Evolutionary conservation across 352 stramenopile species (phyloP).

Genomic region (Blastocystis sp.): DNA sequence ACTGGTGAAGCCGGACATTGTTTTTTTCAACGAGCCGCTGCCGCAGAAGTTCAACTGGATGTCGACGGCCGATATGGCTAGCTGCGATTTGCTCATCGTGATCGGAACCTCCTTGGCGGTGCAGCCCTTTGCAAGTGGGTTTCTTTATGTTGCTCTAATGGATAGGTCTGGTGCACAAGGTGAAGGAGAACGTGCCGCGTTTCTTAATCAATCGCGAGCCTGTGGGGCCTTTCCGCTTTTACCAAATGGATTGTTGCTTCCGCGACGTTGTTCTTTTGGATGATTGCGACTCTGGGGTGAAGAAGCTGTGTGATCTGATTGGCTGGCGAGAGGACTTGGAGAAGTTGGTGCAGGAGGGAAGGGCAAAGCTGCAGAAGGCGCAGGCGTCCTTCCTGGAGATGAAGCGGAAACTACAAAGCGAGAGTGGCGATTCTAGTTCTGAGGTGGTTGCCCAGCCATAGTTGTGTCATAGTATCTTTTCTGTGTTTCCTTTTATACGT

Average conservation of each 20-base stretch:
- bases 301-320: conserved; percentile 76
- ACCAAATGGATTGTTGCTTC: conserved; percentile 76
- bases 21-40: conserved; percentile 92
- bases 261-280: conserved; percentile 79
- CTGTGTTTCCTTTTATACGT: neutral
- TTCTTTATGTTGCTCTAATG: neutral
- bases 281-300: conserved; percentile 79
- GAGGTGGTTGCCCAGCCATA: conserved; percentile 12
- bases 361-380: conserved; percentile 32
- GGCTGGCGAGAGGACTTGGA: conserved; percentile 73
- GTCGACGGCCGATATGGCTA: conserved; percentile 78
- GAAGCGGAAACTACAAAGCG: conserved; percentile 35
- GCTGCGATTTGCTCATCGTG: conserved; percentile 90
- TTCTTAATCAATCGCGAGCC: conserved; percentile 85
- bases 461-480: neutral
- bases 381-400: conserved; percentile 43
- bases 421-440: neutral
- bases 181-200: conserved; percentile 80
- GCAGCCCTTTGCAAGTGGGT: conserved; percentile 82
- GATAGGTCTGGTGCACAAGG: conserved; percentile 78
- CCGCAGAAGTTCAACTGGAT: conserved; percentile 81
- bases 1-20: conserved; percentile 92
- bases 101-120: conserved; percentile 96
- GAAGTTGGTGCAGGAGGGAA: conserved; percentile 60
- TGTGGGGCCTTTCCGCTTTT: conserved; percentile 73